Base-by-base conservation (phyloP, 805 yeast genomes). In the Candida nanaspora region DNA sequence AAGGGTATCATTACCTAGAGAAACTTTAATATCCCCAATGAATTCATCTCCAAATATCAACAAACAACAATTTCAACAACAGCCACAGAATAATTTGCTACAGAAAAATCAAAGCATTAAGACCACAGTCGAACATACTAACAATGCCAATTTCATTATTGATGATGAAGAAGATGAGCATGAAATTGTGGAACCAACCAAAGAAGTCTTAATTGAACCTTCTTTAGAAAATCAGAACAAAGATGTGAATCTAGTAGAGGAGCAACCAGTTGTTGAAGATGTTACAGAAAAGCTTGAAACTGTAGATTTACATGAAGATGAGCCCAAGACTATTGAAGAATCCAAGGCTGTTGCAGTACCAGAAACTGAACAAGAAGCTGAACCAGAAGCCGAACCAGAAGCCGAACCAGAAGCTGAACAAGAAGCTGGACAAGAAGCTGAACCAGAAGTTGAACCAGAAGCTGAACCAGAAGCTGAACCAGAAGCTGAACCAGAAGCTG, bases 1-100 rank as follows among this genome's bases (percentile, higher is more conserved):
- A 23, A 44, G 33, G 23, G 48, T 51, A 13, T 46, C 56, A n/a
- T 45, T 62, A 35, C 64, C 65, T 32, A 53, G 47, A 40, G 65
- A 61, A 41, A 57, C 63, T 13, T 41, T 62, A 19, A 59, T 61
- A 34, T 52, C 65, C 4, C 65, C 66, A 33, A 37, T 42, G 4
- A 46, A 35, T 10, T 46, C 59, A 4, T 39, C 41, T 11, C 41
- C 50, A 19, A 46, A 45, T 33, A 8, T 44, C 30, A 35, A 32
- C 27, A 8, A 23, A 23, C 11, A 23, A 11, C n/a, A n/a, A n/a
- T n/a, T n/a, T 8, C 27, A 16, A 35, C 4, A 15, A 26, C 32
- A 27, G 9, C 27, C 20, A 21, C 6, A 16, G 7, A 33, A 10
- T 19, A 21, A 9, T 11, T 23, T 25, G 8, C 10, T 23, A 26